These are phyloP conservation scores for Dactylonectria estremocensis DNA, from an alignment of 2,329 filamentous ascomycete genomes.

Conservation along the genomic window DNA sequence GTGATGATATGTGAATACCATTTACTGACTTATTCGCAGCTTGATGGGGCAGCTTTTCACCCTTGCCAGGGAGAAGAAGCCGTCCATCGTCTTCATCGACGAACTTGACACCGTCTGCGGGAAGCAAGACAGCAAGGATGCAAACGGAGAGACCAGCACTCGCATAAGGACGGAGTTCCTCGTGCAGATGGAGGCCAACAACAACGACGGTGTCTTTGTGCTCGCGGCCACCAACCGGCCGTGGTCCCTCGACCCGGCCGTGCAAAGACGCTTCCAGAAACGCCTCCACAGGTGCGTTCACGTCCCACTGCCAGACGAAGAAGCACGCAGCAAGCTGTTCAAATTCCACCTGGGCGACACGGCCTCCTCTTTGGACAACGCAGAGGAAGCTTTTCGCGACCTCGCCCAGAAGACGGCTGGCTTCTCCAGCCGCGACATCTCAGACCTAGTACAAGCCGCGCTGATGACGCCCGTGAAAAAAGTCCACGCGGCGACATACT, in stretches of 20 bases:
- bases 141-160: constrained; percentile 11
- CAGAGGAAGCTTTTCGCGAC: background rate
- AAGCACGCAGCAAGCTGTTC: constrained; percentile 24
- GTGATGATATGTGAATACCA: background rate
- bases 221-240: constrained; percentile 30
- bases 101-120: constrained; percentile 30
- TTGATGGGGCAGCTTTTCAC: constrained; percentile 29
- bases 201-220: constrained; percentile 30
- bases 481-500: constrained; percentile 26
- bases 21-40: background rate
- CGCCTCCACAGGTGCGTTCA: constrained; percentile 31
- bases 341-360: constrained; percentile 28
- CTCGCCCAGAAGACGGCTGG: constrained; percentile 20
- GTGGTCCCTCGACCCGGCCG: constrained; percentile 27
- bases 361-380: constrained; percentile 2
- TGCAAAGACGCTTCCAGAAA: constrained; percentile 30
- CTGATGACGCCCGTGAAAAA: constrained; percentile 30
- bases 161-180: constrained; percentile 34
- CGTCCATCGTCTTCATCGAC: constrained; percentile 35
- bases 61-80: constrained; percentile 31
- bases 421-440: constrained; percentile 29
- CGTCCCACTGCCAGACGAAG: constrained; percentile 27
- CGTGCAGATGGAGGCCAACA: constrained; percentile 29
- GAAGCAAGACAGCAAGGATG: constrained; percentile 12
- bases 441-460: constrained; percentile 27